Base-by-base conservation (phyloP, 768 basidiomycete genomes). In the Chalciporus piperatus region DNA sequence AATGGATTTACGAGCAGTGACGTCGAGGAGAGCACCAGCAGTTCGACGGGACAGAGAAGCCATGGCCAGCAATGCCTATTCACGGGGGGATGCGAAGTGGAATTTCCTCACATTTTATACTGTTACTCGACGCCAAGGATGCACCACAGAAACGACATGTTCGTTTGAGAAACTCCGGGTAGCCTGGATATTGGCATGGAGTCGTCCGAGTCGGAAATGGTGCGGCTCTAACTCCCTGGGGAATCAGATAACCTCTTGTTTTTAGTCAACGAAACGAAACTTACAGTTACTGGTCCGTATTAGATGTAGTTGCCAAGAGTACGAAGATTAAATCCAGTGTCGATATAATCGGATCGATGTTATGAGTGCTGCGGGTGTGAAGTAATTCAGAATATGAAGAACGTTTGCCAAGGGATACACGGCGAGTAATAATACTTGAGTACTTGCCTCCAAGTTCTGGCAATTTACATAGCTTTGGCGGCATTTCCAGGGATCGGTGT, bases 171-270 rank as follows among this genome's bases (percentile, higher is more conserved):
- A 53, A 41, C 33, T 30, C 22, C 12, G 30, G 9, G 27, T 9
- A 27, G 1, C 30, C 11, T 32, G 30, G 30, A 12, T 32, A 32
- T 32, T 32, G 32, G 30, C 41, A 33, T 41, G 35, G 32, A 40
- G 38, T 14, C n/a, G n/a, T 33, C 45, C 28, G 17, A 42, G 3
- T 53, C 64, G 61, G 64, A 38, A 55, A 53, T 63, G 57, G 41
- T 48, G 54, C 57, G 64, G 61, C 28, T 33, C 48, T 68, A 61
- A 45, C 14, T 40, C 27, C 27, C 27, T 27, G 27, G 27, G 27
- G 9, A 27, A 27, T 27, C 27, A 27, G 27, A 22, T 19, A 16
- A 25, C 17, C 47, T 44, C 20, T 37, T 41, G 39, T 41, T 49
- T 46, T 32, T 32, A 43, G 42, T 53, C 39, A 37, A 50, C 6